phyloP scores from a whole-genome alignment of 108 stramenopile genomes.

The Cyclotella choctawhatcheeana region DNA sequence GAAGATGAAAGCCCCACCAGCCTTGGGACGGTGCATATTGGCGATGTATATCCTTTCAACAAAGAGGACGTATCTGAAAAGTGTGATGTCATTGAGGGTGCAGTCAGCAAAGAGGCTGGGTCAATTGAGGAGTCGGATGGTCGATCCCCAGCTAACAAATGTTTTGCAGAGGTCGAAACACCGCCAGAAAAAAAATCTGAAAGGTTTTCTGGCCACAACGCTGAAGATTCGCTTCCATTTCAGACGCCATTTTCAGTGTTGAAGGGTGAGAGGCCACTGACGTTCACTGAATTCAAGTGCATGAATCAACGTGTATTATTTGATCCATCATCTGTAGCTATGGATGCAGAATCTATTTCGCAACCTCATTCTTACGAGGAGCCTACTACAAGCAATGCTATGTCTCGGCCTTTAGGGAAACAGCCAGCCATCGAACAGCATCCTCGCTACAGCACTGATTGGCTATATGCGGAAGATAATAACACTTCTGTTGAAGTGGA shows the following conservation, averaged over 20 bases:
- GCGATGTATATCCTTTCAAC: constrained; percentile 7
- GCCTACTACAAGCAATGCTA: neutral
- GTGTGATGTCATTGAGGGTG: too few relatives aligned
- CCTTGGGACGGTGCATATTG: constrained; percentile 25
- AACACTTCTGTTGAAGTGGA: neutral
- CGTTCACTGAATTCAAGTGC: constrained; percentile 23
- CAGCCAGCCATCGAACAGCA: too few relatives aligned
- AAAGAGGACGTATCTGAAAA: too few relatives aligned
- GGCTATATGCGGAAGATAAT: constrained; percentile 1
- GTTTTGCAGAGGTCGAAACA: too few relatives aligned
- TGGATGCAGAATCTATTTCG: too few relatives aligned
- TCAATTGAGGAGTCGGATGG: too few relatives aligned
- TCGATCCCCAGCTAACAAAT: too few relatives aligned
- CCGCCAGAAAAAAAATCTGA: neutral
- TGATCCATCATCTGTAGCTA: too few relatives aligned
- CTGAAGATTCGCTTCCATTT: neutral
- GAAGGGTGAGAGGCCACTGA: constrained; percentile 30
- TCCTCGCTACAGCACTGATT: neutral
- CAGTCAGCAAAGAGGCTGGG: too few relatives aligned
- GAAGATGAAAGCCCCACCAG: neutral
- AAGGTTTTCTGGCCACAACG: too few relatives aligned
- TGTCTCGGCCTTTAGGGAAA: too few relatives aligned
- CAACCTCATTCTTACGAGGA: too few relatives aligned
- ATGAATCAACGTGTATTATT: constrained; percentile 36
- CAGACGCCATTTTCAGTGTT: constrained; percentile 28